These are phyloP conservation scores for Tricholoma hemisulphureum DNA, from an alignment of 768 basidiomycete species.

Conservation along the genomic window DNA sequence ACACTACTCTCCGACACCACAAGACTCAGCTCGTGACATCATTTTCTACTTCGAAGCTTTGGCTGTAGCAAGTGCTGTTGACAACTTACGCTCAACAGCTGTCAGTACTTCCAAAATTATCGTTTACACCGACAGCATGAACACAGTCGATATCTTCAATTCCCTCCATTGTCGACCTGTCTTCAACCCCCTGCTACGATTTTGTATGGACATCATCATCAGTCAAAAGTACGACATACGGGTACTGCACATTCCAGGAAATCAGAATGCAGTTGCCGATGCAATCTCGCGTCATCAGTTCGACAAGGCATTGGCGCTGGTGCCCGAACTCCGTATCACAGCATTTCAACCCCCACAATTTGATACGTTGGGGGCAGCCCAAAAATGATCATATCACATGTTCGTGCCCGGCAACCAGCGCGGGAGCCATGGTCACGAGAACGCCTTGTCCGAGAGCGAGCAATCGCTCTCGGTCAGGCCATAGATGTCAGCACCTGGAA, in stretches of 20 bases:
- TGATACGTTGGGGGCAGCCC: not conserved
- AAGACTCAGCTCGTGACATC: too few relatives aligned
- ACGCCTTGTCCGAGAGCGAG: not conserved
- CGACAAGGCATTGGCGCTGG: not conserved
- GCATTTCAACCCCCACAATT: slow-evolving; percentile 22
- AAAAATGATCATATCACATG: not conserved
- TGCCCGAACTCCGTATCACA: slow-evolving; percentile 1
- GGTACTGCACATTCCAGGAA: slow-evolving; percentile 16
- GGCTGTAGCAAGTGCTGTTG: not conserved
- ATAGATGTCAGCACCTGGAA: slow-evolving; percentile 19
- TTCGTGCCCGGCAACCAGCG: not conserved
- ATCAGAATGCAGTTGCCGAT: slow-evolving; percentile 18
- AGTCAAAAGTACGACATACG: slow-evolving; percentile 7
- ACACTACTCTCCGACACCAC: slow-evolving; percentile 10
- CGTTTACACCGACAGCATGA: slow-evolving; percentile 24
- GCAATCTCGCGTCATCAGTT: slow-evolving; percentile 14
- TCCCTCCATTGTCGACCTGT: not conserved
- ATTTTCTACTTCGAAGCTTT: slow-evolving; percentile 31
- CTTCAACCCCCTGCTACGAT: slow-evolving; percentile 19
- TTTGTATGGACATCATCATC: slow-evolving; percentile 12
- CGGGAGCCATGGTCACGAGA: too few relatives aligned
- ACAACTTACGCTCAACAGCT: slow-evolving; percentile 12
- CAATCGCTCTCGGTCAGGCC: slow-evolving; percentile 19
- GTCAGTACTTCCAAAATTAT: slow-evolving; percentile 20
- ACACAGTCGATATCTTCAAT: slow-evolving; percentile 22